Base-by-base conservation (phyloP, 805 yeast genomes). In the Myxozyma vanderwaltii region DNA sequence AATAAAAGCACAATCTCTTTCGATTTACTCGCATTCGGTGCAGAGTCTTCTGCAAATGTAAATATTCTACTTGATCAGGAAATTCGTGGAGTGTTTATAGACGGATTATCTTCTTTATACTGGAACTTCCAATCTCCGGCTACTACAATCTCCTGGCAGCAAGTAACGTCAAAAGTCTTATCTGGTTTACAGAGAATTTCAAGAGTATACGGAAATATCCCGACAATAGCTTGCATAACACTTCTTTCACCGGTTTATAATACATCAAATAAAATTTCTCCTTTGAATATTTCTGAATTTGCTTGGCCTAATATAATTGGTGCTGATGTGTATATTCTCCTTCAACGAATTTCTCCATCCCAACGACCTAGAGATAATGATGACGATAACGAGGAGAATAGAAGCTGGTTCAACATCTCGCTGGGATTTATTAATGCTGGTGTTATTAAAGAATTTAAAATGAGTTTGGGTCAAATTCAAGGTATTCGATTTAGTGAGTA, bases 231-330 rank as follows among this genome's bases (percentile, higher is more conserved):
- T 15, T 10, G 13, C 17, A 21, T 51, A 4, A 51, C 56, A 6
- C 49, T 51, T 10, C 21, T 51, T 17, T 50, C 54, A 2, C 27
- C 38, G 6, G 13, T 43, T 5, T 10, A 3, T 17, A 27, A 23
- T 7, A 7, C n/a, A n/a, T n/a, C 23, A 6, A 21, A 13, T 13
- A 26, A 24, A 0, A 1, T n/a, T 4, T 36, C 36, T n/a, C 27
- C 54, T 4, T 24, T 50, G 2, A 31, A 24, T 12, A 26, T 50
- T 13, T 24, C 19, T 12, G 46, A 15, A 3, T 27, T 7, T 5
- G 46, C 24, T 19, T 59, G 63, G 63, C 63, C 63, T 17, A 23
- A 43, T 15, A n/a, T 59, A 19, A 26, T 36, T 31, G 63, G 63
- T 10, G 59, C 49, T 4, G 58, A 47, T 39, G 51, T 41, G 12